These are phyloP conservation scores for Globisporangium orthogonon DNA, from an alignment of 352 stramenopile genomes.

Conservation along the genomic window DNA sequence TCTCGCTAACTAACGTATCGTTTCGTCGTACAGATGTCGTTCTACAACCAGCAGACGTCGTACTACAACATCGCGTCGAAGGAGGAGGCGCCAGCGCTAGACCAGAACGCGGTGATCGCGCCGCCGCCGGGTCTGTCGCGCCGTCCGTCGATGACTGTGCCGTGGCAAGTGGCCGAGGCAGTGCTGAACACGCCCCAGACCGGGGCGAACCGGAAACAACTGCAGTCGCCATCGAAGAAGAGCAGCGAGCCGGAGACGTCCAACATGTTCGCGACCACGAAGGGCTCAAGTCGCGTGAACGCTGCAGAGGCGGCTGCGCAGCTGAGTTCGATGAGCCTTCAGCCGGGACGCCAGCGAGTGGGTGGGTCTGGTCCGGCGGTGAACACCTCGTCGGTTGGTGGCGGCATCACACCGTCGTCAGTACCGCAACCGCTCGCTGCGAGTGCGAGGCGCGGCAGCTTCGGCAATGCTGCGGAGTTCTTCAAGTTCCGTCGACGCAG, in stretches of 20 bases:
- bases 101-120: slow-evolving; percentile 63
- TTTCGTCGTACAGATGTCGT: slow-evolving; percentile 21
- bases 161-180: slow-evolving; percentile 78
- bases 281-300: slow-evolving; percentile 22
- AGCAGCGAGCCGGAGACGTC: slow-evolving; percentile 16
- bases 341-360: slow-evolving; percentile 32
- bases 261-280: slow-evolving; percentile 33
- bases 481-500: slow-evolving; percentile 84
- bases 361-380: slow-evolving; percentile 17
- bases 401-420: slow-evolving; percentile 10
- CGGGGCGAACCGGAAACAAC: slow-evolving; percentile 51
- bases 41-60: slow-evolving; percentile 69
- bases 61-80: slow-evolving; percentile 65
- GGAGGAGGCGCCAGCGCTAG: slow-evolving; percentile 40
- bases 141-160: slow-evolving; percentile 79
- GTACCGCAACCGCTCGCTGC: slow-evolving; percentile 25
- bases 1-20: not conserved
- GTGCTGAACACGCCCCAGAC: slow-evolving; percentile 81
- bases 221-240: slow-evolving; percentile 32
- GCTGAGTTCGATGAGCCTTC: slow-evolving; percentile 40
- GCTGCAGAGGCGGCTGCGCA: slow-evolving; percentile 64
- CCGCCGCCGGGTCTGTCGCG: slow-evolving; percentile 67
- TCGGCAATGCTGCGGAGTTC: slow-evolving; percentile 80
- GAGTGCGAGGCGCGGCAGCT: slow-evolving; percentile 55
- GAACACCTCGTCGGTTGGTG: not conserved